phyloP scores from a whole-genome alignment of 148 eudicot genomes.

The Heliosperma pusillum region DNA sequence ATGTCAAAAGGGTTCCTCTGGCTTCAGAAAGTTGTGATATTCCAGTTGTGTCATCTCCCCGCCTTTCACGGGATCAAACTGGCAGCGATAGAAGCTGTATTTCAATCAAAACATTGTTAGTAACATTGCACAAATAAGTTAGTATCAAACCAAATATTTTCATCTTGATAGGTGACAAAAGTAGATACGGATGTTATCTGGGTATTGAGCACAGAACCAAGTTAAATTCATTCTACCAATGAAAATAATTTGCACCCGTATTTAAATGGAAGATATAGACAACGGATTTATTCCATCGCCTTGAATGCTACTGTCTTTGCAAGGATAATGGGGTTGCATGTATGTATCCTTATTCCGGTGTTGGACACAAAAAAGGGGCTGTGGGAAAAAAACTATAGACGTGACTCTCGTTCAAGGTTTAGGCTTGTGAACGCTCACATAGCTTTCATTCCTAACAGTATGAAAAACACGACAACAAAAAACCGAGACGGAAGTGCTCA shows the following conservation, averaged over 20 bases:
- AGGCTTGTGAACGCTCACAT: too few species aligned
- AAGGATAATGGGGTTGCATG: not conserved
- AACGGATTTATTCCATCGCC: too few species aligned
- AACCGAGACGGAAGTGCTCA: not conserved
- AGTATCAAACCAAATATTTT: not conserved
- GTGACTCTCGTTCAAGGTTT: not conserved
- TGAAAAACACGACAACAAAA: not conserved
- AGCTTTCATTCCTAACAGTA: not conserved
- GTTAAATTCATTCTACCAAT: not conserved
- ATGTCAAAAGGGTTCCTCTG: conserved; percentile 67
- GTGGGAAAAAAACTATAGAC: not conserved
- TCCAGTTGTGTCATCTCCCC: conserved; percentile 96
- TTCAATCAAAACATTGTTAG: not conserved
- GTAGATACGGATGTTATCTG: not conserved
- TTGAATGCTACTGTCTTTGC: too few species aligned
- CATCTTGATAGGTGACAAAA: not conserved
- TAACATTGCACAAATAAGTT: not conserved
- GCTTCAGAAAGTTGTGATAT: conserved; percentile 82
- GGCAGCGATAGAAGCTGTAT: conserved; percentile 85
- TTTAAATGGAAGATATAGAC: not conserved
- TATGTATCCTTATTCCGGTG: not conserved
- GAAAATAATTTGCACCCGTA: not conserved
- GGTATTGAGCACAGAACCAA: not conserved
- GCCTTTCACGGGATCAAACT: conserved; percentile 71
- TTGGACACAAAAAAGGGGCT: not conserved